Base-by-base conservation (phyloP, 106 monocot genomes). In the Ottelia alismoides region DNA sequence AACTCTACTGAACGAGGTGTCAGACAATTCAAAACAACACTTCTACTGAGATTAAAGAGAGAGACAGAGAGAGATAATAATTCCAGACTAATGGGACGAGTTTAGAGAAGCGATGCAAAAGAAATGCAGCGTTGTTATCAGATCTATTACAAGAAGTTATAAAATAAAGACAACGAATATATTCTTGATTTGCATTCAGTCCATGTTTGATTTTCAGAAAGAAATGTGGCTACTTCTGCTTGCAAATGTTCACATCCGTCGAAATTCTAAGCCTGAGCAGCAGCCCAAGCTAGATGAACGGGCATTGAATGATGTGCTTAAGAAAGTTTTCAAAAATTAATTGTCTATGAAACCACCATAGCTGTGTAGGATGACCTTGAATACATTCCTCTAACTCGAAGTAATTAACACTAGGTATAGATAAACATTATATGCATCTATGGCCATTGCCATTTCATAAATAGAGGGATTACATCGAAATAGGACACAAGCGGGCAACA, bases 201-300 rank as follows among this genome's bases (percentile, higher is more conserved):
- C 65, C 27, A 88, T 81, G 81, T 84, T 85, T 84, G 84, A 81
- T 1, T 84, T 88, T 78, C 90, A 98, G 98, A 83, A 85, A 55
- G 90, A 98, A 98, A 80, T 73, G 98, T 98, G 17, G 49, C 98
- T 35, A 98, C 65, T 98, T 25, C 53, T 98, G 28, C 90, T 98
- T 57, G 98, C 98, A 3, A 98, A 98, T 77, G 85, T 98, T n/a
- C 98, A 98, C 60, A 90, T 98, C 59, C 81, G 98, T 7, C 70
- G 76, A 53, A 45, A 68, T 57, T 74, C 72, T 23, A 82, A 74
- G 65, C 68, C 82, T 67, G 98, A 98, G 44, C 79, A 82, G 56
- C 89, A 80, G 53, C 73, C 79, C 1, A 90, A 85, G 98, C 72
- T 98, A 64, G 79, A 90, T 70, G 98, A 98, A 20, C 74, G 61